Percentiles rank a stretch among this genome's conserved stretches.
Conservation (phyloP, 1,139 yeast species). For the Geotrichum aggregatum region DNA sequence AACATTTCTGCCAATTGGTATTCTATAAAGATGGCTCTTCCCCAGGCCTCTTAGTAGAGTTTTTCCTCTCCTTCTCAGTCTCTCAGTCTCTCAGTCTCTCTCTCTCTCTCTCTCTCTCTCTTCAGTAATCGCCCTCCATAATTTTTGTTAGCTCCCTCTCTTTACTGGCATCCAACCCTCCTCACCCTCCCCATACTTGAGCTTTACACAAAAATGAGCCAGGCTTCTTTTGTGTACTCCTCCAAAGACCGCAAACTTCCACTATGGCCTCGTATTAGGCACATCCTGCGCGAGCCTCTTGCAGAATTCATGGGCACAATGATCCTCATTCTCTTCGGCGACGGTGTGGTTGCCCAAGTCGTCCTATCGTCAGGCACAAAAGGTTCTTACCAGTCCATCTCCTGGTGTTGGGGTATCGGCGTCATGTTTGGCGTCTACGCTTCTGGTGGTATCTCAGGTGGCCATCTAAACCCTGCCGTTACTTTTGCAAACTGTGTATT, state of each 20-base stretch:
- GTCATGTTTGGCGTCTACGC: conserved; percentile 46
- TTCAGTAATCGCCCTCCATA: too few relatives aligned
- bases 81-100: too few relatives aligned
- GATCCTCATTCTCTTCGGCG: conserved; percentile 45
- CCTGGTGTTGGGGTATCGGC: conserved; percentile 50
- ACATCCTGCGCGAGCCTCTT: conserved; percentile 30
- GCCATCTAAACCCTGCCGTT: conserved; percentile 38
- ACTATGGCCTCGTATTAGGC: conserved; percentile 28
- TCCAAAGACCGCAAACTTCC: conserved; percentile 18
- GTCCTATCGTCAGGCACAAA: conserved; percentile 37
- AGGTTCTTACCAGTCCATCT: conserved; percentile 44
- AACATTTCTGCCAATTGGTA: too few relatives aligned
- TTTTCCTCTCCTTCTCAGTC: too few relatives aligned
- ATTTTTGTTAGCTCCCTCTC: too few relatives aligned
- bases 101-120: too few relatives aligned
- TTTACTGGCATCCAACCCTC: background rate
- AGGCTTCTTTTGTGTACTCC: conserved; percentile 14
- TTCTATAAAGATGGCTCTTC: too few relatives aligned
- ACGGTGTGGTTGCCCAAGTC: conserved; percentile 47
- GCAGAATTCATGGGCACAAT: conserved; percentile 52
- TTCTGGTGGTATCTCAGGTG: conserved; percentile 36
- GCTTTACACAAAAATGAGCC: conserved; percentile 5
- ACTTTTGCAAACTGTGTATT: conserved; percentile 33
- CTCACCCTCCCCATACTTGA: background rate
- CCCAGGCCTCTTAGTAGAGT: too few relatives aligned